Evolutionary conservation across 1,284 basidiomycete genomes (phyloP).

Genomic region (Austroboletus niveus): DNA sequence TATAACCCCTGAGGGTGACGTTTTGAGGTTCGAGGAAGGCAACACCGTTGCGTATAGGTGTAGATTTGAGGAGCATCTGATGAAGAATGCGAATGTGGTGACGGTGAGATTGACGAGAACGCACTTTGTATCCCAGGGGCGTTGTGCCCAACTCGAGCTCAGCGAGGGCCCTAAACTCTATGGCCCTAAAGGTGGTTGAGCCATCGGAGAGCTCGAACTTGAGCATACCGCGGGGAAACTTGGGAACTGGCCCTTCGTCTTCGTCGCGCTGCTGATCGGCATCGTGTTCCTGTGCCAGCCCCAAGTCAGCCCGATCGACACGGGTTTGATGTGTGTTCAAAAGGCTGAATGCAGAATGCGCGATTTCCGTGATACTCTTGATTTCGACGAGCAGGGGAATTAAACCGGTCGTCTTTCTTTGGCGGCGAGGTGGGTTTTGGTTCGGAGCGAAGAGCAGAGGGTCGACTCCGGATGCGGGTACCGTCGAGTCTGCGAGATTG

Average conservation of each 20-base stretch:
- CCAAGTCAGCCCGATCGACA: conserved; percentile 55
- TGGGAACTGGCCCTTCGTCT: conserved; percentile 70
- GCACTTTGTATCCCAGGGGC: conserved; percentile 70
- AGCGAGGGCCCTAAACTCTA: conserved; percentile 63
- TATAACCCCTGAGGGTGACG: conserved; percentile 56
- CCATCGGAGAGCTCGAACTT: conserved; percentile 69
- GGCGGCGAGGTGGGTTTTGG: conserved; percentile 7
- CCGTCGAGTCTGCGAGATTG: conserved; percentile 65
- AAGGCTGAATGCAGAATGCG: conserved; percentile 65
- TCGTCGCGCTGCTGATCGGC: conserved; percentile 54
- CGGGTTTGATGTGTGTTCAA: conserved; percentile 62
- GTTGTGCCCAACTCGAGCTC: conserved; percentile 64
- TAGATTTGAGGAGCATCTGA: conserved; percentile 65
- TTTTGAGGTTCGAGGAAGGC: conserved; percentile 66
- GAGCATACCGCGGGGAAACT: conserved; percentile 70
- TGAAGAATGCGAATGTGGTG: conserved; percentile 39
- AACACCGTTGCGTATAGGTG: conserved; percentile 59
- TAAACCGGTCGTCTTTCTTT: conserved; percentile 34
- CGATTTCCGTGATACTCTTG: conserved; percentile 70
- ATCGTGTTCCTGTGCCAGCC: conserved; percentile 42
- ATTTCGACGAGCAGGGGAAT: conserved; percentile 67
- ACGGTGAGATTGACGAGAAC: conserved; percentile 12
- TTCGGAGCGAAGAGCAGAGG: conserved; percentile 41
- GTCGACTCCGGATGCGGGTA: conserved; percentile 61
- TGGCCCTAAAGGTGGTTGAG: conserved; percentile 54